Evolutionary conservation across 1,139 yeast species (phyloP), one percentile per base, ranked within the genome.

Genomic region (Candida sp.): DNA sequence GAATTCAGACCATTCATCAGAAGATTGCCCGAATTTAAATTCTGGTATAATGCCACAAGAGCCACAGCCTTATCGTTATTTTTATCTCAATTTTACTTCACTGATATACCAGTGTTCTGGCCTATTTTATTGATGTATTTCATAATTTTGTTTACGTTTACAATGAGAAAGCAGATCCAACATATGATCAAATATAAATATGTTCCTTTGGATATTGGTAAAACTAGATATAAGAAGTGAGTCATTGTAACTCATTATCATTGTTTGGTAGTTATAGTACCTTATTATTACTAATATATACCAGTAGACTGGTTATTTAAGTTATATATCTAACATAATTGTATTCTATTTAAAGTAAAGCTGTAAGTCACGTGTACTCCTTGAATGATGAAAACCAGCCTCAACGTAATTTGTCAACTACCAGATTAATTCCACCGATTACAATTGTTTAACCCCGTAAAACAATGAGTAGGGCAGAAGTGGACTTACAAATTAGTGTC

Each of bases 61-160:
- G 97, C 97, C 8, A 82, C 93, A 0, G 50, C 68, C 0, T 46
- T 85, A 39, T 81, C 95, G 4, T 58, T 90, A 33, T 49, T 84
- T 34, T 68, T 85, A 54, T 76, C 96, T 0, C 68, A 84, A 46
- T 82, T 87, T 55, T 54, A 82, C 4, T 61, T 87, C 43, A 84
- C 88, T 52, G 97, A 93, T 63, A 78, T 93, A 40, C 99, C 99
- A 7, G 98, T 91, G 5, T 91, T 89, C 63, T 95, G 99, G 99
- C 99, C 99, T 40, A 91, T 93, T 47, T 77, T 93, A 51, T 77
- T 93, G 63, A 73, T 90, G 64, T 93, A 93, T 67, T 95, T 93
- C 64, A 69, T 90, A 49, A 70, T 86, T 30, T 76, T 93, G 47
- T 91, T 93, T 66, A 68, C 88, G 8, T 75, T 95, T 56, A 91